Conservation (phyloP, 2,329 filamentous ascomycete genomes). For the Clarireedia hainanense region DNA sequence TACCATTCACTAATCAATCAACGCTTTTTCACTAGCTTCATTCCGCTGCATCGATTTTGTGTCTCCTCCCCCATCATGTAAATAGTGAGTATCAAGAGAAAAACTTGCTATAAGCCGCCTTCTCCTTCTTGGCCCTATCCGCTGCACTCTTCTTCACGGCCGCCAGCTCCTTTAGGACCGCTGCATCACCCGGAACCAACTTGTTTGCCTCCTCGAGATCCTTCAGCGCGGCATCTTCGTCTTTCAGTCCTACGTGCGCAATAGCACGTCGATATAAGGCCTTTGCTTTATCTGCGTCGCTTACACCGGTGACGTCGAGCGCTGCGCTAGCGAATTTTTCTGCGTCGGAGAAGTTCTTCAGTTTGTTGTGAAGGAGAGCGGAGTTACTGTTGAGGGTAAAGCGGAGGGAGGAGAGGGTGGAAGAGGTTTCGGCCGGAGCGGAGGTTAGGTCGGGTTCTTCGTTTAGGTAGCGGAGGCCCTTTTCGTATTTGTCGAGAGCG, state of each 20-base stretch:
- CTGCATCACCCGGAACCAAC: constrained; percentile 67
- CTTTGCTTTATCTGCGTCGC: constrained; percentile 79
- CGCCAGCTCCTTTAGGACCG: constrained; percentile 65
- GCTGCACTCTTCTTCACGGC: constrained; percentile 70
- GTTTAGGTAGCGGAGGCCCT: constrained; percentile 81
- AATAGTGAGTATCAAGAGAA: constrained; percentile 40
- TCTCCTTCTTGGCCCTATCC: constrained; percentile 76
- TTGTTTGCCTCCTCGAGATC: constrained; percentile 69
- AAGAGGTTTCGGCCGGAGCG: constrained; percentile 60
- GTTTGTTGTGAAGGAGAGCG: constrained; percentile 78
- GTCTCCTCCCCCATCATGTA: too few species aligned
- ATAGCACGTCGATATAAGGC: constrained; percentile 76
- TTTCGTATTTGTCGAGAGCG: constrained; percentile 88
- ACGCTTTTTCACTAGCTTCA: background rate
- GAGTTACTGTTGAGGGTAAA: constrained; percentile 86
- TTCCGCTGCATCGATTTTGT: too few species aligned
- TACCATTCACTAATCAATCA: background rate
- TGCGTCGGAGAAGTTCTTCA: constrained; percentile 62
- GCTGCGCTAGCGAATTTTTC: constrained; percentile 64
- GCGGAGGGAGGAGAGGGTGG: constrained; percentile 64
- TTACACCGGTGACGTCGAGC: constrained; percentile 56
- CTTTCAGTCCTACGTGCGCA: constrained; percentile 69
- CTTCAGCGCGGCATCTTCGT: constrained; percentile 72
- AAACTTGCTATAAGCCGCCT: constrained; percentile 87
- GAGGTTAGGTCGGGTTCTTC: constrained; percentile 71